Evolutionary conservation across 1,284 basidiomycete genomes (phyloP), one percentile per base, ranked within the genome.

Genomic region (Tilletiopsis washingtonensis): DNA sequence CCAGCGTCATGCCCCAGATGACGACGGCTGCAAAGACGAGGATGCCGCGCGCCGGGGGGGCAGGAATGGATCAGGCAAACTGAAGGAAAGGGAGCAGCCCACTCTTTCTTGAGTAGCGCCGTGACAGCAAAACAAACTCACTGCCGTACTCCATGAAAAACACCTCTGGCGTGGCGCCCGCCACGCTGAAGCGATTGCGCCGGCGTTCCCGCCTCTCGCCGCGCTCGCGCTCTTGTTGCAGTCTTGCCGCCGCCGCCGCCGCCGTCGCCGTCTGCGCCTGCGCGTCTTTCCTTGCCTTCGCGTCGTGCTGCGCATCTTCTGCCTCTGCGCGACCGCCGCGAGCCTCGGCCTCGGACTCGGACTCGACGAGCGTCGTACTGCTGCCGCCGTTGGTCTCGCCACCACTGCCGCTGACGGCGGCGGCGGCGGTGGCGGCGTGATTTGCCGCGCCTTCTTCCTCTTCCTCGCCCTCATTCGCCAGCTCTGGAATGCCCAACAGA

Each of bases 1-100:
- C 78, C 69, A 91, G 85, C 11, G 88, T 86, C 91, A 96, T 96
- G 23, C 91, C 91, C 91, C 91, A 96, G 47, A 94, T 86, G 20
- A 96, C 91, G 29, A 94, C 86, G 1, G 85, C 43, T 45, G 15
- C 38, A 3, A 11, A 39, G 15, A 25, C 14, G 37, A 40, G n/a
- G 5, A 25, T 9, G 19, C 12, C 7, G 12, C n/a, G n/a, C n/a
- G n/a, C n/a, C n/a, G n/a, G n/a, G n/a, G n/a, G n/a, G n/a, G n/a
- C n/a, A n/a, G n/a, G n/a, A n/a, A n/a, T n/a, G n/a, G n/a, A n/a
- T n/a, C n/a, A n/a, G n/a, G n/a, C n/a, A n/a, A n/a, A n/a, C n/a
- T n/a, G n/a, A n/a, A n/a, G n/a, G n/a, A n/a, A n/a, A n/a, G n/a
- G n/a, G n/a, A n/a, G n/a, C n/a, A n/a, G n/a, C n/a, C n/a, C n/a